Evolutionary conservation across 768 basidiomycete genomes (phyloP).

Genomic region (Leccinum olivaceopallidum): DNA sequence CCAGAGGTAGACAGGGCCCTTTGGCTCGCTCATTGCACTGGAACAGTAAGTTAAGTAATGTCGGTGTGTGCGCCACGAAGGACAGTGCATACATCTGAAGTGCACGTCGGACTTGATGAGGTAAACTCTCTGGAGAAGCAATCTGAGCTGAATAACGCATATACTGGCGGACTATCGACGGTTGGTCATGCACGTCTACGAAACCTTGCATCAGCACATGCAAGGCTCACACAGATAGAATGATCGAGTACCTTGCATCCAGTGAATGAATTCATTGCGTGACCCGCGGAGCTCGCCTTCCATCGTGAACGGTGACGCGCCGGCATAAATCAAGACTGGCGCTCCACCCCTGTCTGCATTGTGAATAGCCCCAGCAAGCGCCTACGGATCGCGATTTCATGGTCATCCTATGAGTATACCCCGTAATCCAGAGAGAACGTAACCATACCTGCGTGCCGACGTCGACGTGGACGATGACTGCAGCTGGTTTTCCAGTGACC

Average conservation of each 20-base stretch:
- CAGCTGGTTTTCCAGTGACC: slow-evolving; percentile 64
- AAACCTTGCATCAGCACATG: neutral
- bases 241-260: slow-evolving; percentile 56
- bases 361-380: slow-evolving; percentile 69
- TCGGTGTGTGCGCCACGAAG: neutral
- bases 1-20: slow-evolving; percentile 76
- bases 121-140: slow-evolving; percentile 49
- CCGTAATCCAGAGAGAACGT: neutral
- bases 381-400: slow-evolving; percentile 37
- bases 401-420: neutral
- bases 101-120: slow-evolving; percentile 54
- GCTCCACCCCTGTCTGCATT: slow-evolving; percentile 63
- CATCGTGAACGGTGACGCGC: slow-evolving; percentile 60
- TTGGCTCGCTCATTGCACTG: slow-evolving; percentile 69
- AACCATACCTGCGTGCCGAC: slow-evolving; percentile 60
- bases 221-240: neutral
- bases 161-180: slow-evolving; percentile 71
- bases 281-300: slow-evolving; percentile 59
- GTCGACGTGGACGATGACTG: slow-evolving; percentile 74
- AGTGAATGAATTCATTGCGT: slow-evolving; percentile 76
- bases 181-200: slow-evolving; percentile 69
- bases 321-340: slow-evolving; percentile 72
- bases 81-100: slow-evolving; percentile 55
- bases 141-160: slow-evolving; percentile 70
- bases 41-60: slow-evolving; percentile 1